Evolutionary conservation across 345 rosid species (phyloP).

Genomic region (Aquilaria malaccensis): DNA sequence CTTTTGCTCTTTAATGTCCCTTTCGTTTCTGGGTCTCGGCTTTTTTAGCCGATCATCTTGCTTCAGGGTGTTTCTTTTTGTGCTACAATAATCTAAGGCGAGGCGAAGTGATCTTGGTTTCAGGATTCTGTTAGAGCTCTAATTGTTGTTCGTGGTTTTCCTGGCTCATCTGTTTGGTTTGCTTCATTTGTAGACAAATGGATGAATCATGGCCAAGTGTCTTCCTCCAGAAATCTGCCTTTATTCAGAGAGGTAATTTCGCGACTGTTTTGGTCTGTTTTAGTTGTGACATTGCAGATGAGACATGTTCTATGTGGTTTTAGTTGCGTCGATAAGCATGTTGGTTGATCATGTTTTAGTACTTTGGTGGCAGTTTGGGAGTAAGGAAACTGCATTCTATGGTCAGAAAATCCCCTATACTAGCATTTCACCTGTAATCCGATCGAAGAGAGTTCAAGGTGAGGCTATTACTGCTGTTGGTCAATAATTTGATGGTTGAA

Average conservation of each 20-base stretch:
- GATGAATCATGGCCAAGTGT: constrained; percentile 8
- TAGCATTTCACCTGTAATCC: constrained; percentile 6
- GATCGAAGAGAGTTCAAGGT: constrained; percentile 24
- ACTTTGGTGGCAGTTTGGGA: constrained; percentile 23
- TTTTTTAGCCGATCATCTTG: background rate
- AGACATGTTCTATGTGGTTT: background rate
- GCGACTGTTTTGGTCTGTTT: background rate
- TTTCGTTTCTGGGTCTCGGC: background rate
- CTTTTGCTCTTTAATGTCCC: too few relatives aligned
- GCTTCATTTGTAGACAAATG: constrained; percentile 14
- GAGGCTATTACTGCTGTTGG: background rate
- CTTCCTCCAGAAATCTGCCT: constrained; percentile 11
- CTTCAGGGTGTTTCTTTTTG: background rate
- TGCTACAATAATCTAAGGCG: background rate
- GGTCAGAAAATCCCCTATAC: constrained; percentile 20
- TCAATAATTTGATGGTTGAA: background rate
- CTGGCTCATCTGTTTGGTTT: background rate
- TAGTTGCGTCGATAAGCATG: background rate
- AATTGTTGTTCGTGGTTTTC: background rate
- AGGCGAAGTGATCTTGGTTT: background rate
- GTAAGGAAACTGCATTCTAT: constrained; percentile 19
- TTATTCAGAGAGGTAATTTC: constrained; percentile 19
- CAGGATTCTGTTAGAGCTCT: background rate
- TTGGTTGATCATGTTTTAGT: background rate
- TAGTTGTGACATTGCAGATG: background rate